Evolutionary conservation across 2,329 filamentous ascomycete genomes (phyloP), one percentile per base, ranked within the genome.

Genomic region (Trichoderma gracile): DNA sequence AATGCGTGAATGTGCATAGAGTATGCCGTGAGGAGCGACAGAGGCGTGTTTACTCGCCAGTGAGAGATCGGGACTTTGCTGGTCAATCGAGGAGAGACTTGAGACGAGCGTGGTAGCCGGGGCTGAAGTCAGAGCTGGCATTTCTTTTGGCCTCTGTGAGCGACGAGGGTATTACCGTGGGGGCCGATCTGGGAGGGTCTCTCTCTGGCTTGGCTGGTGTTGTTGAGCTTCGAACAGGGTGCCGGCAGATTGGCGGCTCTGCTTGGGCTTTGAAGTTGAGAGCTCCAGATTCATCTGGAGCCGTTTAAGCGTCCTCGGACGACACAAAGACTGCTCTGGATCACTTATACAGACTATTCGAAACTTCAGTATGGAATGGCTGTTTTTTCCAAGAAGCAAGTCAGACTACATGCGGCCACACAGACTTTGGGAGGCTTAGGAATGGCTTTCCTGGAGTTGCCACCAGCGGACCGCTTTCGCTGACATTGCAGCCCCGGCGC

Each of bases 51-150:
- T 38, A 9, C 33, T 38, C 33, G 14, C 3, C 58, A 46, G 58
- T 23, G 47, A 38, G 21, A 45, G 12, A 45, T 53, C 38, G 58
- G 47, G 14, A 53, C 9, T 33, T 45, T 50, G 21, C 43, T 19
- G 10, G n/a, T 23, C 27, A 25, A 38, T 52, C 40, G 58, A 61
- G n/a, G 38, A 50, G 21, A 23, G 33, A 38, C 4, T 33, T 23
- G 30, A 25, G 33, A 27, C 33, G 46, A 50, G 58, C 58, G 43
- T 61, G 42, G 38, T 10, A n/a, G 58, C 58, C 58, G 45, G 58
- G 47, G 58, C 58, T 61, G 58, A 61, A 33, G 58, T 33, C 58
- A 33, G 7, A 61, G 58, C 58, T 61, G 58, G 25, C 12, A 27
- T 25, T 60, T 25, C 8, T 9, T 47, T 10, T 33, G 30, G 30